Base-by-base conservation (phyloP, 2,329 filamentous ascomycete species). In the Pleurostoma richardsiae region DNA sequence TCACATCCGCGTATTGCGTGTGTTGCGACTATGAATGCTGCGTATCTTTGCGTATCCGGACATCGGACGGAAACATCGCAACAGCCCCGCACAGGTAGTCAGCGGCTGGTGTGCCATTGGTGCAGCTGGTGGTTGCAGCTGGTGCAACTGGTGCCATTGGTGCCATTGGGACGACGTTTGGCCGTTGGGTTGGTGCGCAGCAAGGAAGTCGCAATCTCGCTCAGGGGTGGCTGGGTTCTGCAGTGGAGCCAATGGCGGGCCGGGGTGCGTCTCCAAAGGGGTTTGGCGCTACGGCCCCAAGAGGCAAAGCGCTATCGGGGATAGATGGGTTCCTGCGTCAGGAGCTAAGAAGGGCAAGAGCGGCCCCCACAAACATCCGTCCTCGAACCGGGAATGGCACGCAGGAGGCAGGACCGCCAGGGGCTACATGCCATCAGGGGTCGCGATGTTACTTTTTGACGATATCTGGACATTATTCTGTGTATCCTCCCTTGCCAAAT, bases 291-390 rank as follows among this genome's bases (percentile, higher is more conserved):
- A 52, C 38, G 10, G 11, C 27, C 19, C 10, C 10, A 43, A 41
- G 47, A 10, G 30, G 43, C 29, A n/a, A 47, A 49, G 50, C 43
- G 45, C 46, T 43, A 49, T 49, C 43, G 45, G 29, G 30, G 33
- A 30, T 36, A 30, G 30, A 50, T 28, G 31, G 42, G 50, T 52
- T 52, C 50, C 48, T 52, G 50, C 50, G 29, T 45, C 29, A 42
- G 8, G n/a, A 36, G 33, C 8, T 2, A 8, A 36, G 19, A 19
- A 19, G 19, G 19, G 19, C 19, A 19, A 19, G 19, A 19, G 19
- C 19, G 19, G 19, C 19, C 19, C 19, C 19, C 19, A 19, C 19
- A 19, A 19, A 19, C 19, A 19, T 19, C 19, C 19, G 19, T 19
- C 19, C 19, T 19, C 19, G 19, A 19, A 19, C 19, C 19, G 19